A percentile compares a stretch with the other conserved stretches of the same genome.
phyloP scores from a whole-genome alignment of 169 alveolate genomes.

The Eimeria zaria region DNA sequence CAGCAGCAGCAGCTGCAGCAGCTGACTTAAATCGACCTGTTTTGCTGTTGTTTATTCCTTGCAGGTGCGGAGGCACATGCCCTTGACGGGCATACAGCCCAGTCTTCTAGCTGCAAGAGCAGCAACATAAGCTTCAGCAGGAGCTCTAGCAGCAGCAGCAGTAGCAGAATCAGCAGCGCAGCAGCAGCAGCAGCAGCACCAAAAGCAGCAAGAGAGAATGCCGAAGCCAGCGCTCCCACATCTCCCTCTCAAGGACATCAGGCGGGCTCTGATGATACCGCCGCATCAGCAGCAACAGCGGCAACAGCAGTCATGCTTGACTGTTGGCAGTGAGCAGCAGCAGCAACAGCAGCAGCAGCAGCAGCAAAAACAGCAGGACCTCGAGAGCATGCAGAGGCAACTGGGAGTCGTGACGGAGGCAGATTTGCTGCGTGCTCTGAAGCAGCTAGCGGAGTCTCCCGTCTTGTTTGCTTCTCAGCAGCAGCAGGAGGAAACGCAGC shows the following conservation, averaged over 20 bases:
- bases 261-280: slow-evolving; percentile 33
- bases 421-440: slow-evolving; percentile 54
- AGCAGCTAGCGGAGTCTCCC: slow-evolving; percentile 50
- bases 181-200: slow-evolving; percentile 33
- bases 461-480: slow-evolving; percentile 40
- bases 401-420: slow-evolving; percentile 45
- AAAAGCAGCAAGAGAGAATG: slow-evolving; percentile 21
- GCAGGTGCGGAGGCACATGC: slow-evolving; percentile 60
- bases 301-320: slow-evolving; percentile 35
- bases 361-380: slow-evolving; percentile 54
- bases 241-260: slow-evolving; percentile 42
- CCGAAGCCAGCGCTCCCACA: slow-evolving; percentile 53
- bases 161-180: not conserved
- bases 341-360: slow-evolving; percentile 64
- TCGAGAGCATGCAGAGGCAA: slow-evolving; percentile 52
- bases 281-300: slow-evolving; percentile 58
- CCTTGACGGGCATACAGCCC: not conserved
- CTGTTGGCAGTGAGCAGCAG: not conserved
- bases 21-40: not conserved
- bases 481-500: slow-evolving; percentile 53
- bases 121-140: not conserved
- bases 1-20: slow-evolving; percentile 52
- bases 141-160: slow-evolving; percentile 42
- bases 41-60: not conserved
- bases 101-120: slow-evolving; percentile 9